These are phyloP conservation scores for Debaryomycetaceae sp. DNA, from an alignment of 1,139 yeast genomes.

Conservation along the genomic window DNA sequence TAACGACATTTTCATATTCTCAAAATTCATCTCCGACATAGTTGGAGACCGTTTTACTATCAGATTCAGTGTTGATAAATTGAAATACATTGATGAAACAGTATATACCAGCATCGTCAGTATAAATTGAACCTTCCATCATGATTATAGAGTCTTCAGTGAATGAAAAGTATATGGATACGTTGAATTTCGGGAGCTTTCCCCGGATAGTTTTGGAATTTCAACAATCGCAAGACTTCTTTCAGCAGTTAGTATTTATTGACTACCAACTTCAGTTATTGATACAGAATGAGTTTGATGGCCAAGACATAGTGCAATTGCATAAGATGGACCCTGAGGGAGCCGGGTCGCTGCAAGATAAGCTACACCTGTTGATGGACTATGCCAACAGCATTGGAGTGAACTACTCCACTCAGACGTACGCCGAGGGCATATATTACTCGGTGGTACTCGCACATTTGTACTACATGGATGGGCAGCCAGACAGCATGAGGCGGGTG, in stretches of 20 bases:
- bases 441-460: constrained; percentile 36
- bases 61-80: too few species aligned
- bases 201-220: constrained; percentile 33
- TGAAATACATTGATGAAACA: too few species aligned
- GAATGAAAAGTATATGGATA: constrained; percentile 20
- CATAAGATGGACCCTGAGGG: constrained; percentile 14
- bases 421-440: constrained; percentile 33
- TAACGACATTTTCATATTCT: not conserved
- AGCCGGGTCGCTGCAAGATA: constrained; percentile 17
- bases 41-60: not conserved
- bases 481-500: constrained; percentile 17
- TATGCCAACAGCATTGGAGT: constrained; percentile 27
- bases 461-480: constrained; percentile 27
- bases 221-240: constrained; percentile 33
- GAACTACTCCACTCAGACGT: constrained; percentile 23
- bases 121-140: not conserved
- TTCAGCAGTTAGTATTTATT: constrained; percentile 35
- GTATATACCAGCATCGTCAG: not conserved
- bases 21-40: not conserved
- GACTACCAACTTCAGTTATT: constrained; percentile 40
- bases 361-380: constrained; percentile 26
- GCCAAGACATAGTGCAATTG: constrained; percentile 24
- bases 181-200: constrained; percentile 38
- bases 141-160: constrained; percentile 23
- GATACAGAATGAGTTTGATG: constrained; percentile 30